Percentiles rank a stretch among this genome's conserved stretches.
Evolutionary conservation across 2,329 filamentous ascomycete species (phyloP).

Genomic region (Ascochyta viciae-villosae): DNA sequence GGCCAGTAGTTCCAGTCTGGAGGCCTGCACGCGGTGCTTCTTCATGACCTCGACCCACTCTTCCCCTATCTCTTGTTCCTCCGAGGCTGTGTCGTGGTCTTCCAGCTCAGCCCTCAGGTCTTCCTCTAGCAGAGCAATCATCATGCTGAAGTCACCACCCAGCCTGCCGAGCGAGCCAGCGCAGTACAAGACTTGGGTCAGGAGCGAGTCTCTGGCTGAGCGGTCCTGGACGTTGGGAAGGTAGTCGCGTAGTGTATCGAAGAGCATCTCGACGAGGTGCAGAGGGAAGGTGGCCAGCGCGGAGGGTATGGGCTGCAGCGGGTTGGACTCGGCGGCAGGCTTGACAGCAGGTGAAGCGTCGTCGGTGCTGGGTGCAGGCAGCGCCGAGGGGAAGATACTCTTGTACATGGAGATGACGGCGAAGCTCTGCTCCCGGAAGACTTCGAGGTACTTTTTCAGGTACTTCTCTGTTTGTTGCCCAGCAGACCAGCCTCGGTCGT

Average conservation of each 20-base stretch:
- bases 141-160: conserved; percentile 90
- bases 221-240: conserved; percentile 83
- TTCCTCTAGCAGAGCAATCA: conserved; percentile 71
- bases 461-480: conserved; percentile 95
- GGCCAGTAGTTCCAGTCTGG: conserved; percentile 69
- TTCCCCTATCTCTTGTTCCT: conserved; percentile 51
- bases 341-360: conserved; percentile 37
- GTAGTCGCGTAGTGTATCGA: conserved; percentile 76
- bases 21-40: conserved; percentile 84
- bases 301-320: conserved; percentile 68
- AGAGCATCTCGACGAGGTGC: conserved; percentile 80
- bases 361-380: conserved; percentile 49
- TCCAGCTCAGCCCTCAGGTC: conserved; percentile 49
- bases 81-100: conserved; percentile 48
- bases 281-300: conserved; percentile 84
- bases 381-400: conserved; percentile 77
- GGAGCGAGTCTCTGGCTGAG: conserved; percentile 80
- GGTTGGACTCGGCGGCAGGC: conserved; percentile 35
- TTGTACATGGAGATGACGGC: conserved; percentile 93
- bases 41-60: conserved; percentile 92
- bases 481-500: conserved; percentile 64
- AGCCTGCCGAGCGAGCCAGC: conserved; percentile 88
- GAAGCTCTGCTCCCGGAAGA: conserved; percentile 97
- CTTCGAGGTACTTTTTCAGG: conserved; percentile 93
- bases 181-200: conserved; percentile 93